phyloP scores from a whole-genome alignment of 169 alveolate species.

The Cryptosporidium viatorum region DNA sequence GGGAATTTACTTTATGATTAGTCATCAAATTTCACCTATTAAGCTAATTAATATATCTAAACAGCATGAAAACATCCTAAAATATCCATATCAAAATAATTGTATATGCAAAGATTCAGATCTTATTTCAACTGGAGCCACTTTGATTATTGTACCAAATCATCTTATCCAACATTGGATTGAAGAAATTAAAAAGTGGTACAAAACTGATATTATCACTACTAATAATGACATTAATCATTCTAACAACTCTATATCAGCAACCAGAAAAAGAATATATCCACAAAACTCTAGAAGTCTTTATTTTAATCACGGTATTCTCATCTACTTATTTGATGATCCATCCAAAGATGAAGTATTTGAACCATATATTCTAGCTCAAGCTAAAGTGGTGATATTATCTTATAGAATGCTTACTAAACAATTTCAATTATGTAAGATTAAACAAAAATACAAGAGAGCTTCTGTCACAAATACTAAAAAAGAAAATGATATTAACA shows the following conservation, averaged over 20 bases:
- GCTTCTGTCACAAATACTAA: not conserved
- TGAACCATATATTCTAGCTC: not conserved
- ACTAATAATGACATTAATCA: not conserved
- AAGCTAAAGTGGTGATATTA: slow-evolving; percentile 15
- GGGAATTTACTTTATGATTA: not conserved
- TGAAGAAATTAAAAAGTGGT: slow-evolving; percentile 58
- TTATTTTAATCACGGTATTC: not conserved
- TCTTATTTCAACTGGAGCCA: slow-evolving; percentile 25
- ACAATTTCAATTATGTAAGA: slow-evolving; percentile 55
- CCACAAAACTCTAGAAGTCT: no score
- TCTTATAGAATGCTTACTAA: slow-evolving; percentile 72
- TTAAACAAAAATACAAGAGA: slow-evolving; percentile 34
- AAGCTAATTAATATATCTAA: not conserved
- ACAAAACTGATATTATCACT: not conserved
- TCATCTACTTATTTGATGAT: slow-evolving; percentile 41
- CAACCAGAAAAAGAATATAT: no score
- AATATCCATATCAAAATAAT: no score
- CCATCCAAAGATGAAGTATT: slow-evolving; percentile 29
- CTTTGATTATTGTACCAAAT: slow-evolving; percentile 58
- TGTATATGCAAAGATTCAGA: not conserved
- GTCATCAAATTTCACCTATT: not conserved
- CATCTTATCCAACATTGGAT: slow-evolving; percentile 67
- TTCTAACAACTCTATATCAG: not conserved
- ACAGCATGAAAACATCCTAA: no score
- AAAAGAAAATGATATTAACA: not conserved